Percentiles rank a stretch among this genome's conserved stretches.
Evolutionary conservation across 768 basidiomycete species (phyloP).

Genomic region (Leccinellum luteum): DNA sequence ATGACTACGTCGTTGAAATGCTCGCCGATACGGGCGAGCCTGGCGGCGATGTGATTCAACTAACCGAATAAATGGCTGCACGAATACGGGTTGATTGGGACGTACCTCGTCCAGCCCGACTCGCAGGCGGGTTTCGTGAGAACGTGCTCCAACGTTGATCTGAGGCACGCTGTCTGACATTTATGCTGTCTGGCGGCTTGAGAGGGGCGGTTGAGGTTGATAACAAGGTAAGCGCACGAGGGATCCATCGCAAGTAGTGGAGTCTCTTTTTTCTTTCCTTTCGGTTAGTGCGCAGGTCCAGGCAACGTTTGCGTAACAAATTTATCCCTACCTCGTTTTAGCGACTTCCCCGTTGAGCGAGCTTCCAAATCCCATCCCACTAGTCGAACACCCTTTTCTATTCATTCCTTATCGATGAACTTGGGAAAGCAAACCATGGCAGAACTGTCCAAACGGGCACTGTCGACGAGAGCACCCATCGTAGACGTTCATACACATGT

Average conservation of each 20-base stretch:
- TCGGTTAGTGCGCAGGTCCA: slow-evolving; percentile 14
- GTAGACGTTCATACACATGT: slow-evolving; percentile 88
- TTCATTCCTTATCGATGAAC: slow-evolving; percentile 27
- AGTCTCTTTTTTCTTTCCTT: not conserved
- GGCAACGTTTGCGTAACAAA: slow-evolving; percentile 9
- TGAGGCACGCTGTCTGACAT: slow-evolving; percentile 4
- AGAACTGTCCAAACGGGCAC: slow-evolving; percentile 18
- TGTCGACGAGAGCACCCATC: slow-evolving; percentile 37
- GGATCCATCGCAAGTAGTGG: slow-evolving; percentile 7
- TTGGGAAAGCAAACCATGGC: slow-evolving; percentile 25
- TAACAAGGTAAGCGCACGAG: not conserved
- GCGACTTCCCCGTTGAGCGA: slow-evolving; percentile 4
- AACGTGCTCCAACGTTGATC: not conserved
- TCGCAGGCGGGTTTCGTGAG: slow-evolving; percentile 20
- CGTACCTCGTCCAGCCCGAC: slow-evolving; percentile 30
- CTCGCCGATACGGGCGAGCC: slow-evolving; percentile 28
- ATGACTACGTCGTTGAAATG: slow-evolving; percentile 26
- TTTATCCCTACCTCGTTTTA: slow-evolving; percentile 18
- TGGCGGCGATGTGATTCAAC: slow-evolving; percentile 28
- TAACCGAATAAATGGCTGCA: not conserved
- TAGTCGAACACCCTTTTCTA: slow-evolving; percentile 3
- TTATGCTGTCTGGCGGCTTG: not conserved
- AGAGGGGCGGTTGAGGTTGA: not conserved
- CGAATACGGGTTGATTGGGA: not conserved
- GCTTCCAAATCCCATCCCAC: slow-evolving; percentile 12